Conservation (phyloP, 768 basidiomycete species). For the Suillus alpinus region DNA sequence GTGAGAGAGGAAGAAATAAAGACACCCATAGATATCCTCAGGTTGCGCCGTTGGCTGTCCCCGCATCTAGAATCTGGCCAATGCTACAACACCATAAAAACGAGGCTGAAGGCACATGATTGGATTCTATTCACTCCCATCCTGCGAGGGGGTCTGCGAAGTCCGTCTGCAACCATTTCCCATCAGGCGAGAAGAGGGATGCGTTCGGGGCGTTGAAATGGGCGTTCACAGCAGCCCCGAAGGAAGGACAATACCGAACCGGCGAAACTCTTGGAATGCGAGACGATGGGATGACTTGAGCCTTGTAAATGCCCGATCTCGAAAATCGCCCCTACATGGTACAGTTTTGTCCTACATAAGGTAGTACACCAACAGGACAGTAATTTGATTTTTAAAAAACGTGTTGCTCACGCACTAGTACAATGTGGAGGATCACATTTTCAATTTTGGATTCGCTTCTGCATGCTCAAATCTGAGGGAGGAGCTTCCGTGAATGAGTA, state of each 20-base stretch:
- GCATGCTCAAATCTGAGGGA: too few relatives aligned
- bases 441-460: background rate
- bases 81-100: conserved; percentile 27
- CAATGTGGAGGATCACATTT: background rate
- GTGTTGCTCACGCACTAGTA: too few relatives aligned
- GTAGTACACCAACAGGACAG: too few relatives aligned
- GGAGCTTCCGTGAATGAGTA: too few relatives aligned
- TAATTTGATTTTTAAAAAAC: too few relatives aligned
- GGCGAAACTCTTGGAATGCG: conserved; percentile 37
- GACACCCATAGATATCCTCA: conserved; percentile 49
- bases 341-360: too few relatives aligned
- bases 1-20: conserved; percentile 44
- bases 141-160: conserved; percentile 45
- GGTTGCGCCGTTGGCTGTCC: conserved; percentile 36
- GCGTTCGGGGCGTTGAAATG: conserved; percentile 42
- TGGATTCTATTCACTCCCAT: conserved; percentile 42
- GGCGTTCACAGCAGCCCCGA: conserved; percentile 40
- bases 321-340: conserved; percentile 37
- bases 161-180: conserved; percentile 43
- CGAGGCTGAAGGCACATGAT: background rate
- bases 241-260: conserved; percentile 45
- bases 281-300: conserved; percentile 45
- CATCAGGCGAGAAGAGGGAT: conserved; percentile 44
- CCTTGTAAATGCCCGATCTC: conserved; percentile 37
- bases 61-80: conserved; percentile 37